phyloP scores from a whole-genome alignment of 2,329 filamentous ascomycete species.

The Ophiocordyceps camponoti-floridani region DNA sequence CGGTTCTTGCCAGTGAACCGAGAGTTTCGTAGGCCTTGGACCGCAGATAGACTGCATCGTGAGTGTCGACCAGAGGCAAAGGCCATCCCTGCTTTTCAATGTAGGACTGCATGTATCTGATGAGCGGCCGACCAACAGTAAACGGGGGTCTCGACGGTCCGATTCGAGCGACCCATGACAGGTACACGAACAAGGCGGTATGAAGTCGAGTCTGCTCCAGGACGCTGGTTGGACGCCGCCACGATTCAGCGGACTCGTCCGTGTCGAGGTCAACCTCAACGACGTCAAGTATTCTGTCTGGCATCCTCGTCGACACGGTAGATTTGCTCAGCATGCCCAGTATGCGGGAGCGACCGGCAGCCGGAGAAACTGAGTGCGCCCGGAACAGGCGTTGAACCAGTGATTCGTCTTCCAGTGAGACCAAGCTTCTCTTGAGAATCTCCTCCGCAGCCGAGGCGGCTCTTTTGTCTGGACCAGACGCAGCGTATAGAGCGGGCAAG shows the following conservation, averaged over 20 bases:
- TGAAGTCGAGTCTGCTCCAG: conserved; percentile 67
- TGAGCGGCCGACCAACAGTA: conserved; percentile 48
- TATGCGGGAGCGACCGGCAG: conserved; percentile 60
- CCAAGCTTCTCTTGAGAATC: conserved; percentile 61
- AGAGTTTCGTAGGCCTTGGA: conserved; percentile 82
- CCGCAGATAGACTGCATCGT: conserved; percentile 52
- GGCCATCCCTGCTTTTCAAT: conserved; percentile 77
- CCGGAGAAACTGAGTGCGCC: conserved; percentile 56
- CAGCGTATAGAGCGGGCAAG: conserved; percentile 65
- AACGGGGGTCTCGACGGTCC: conserved; percentile 42
- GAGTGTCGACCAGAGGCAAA: conserved; percentile 34
- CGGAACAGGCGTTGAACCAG: conserved; percentile 51
- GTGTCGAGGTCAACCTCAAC: conserved; percentile 47
- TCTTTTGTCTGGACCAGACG: conserved; percentile 64
- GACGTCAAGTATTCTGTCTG: conserved; percentile 46
- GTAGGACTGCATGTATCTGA: conserved; percentile 53
- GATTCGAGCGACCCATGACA: conserved; percentile 71
- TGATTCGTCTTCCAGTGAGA: conserved; percentile 51
- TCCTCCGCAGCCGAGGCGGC: conserved; percentile 79
- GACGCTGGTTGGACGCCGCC: conserved; percentile 26
- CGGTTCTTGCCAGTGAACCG: conserved; percentile 56
- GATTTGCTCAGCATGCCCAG: conserved; percentile 64
- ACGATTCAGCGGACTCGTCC: background rate
- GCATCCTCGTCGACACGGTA: conserved; percentile 50
- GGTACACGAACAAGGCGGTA: conserved; percentile 67